phyloP scores from a whole-genome alignment of 2,329 filamentous ascomycete genomes.

The Ceratocystis destructans region DNA sequence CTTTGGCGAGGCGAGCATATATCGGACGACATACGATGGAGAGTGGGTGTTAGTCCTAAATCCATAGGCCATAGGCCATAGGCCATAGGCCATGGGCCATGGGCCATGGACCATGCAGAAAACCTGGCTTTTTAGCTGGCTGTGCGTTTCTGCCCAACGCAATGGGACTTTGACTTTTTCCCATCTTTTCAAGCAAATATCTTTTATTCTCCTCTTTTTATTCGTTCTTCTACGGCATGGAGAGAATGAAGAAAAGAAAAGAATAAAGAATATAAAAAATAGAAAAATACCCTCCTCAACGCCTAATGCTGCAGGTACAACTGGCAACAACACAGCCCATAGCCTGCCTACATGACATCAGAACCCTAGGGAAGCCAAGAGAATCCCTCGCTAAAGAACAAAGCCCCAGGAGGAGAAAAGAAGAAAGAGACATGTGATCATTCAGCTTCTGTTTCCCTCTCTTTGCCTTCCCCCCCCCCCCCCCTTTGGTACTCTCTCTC shows the following conservation, averaged over 20 bases:
- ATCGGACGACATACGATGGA: not conserved
- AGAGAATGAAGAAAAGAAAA: not conserved
- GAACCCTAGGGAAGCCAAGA: not conserved
- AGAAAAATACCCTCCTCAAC: not conserved
- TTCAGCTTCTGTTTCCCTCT: too few species aligned
- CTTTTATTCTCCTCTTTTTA: not conserved
- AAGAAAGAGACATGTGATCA: too few species aligned
- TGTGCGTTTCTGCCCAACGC: slow-evolving; percentile 5
- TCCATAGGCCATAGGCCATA: not conserved
- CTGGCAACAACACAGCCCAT: slow-evolving; percentile 8
- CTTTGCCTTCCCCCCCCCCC: too few species aligned
- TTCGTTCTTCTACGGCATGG: too few species aligned
- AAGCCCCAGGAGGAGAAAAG: not conserved
- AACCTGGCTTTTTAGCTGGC: not conserved
- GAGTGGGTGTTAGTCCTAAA: too few species aligned
- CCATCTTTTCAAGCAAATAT: not conserved
- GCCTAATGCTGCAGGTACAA: slow-evolving; percentile 13
- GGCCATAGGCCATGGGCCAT: too few species aligned
- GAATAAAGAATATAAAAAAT: not conserved
- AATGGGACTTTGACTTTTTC: not conserved
- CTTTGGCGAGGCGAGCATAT: not conserved
- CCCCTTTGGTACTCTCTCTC: too few species aligned
- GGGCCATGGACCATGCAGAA: not conserved
- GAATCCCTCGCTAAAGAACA: not conserved
- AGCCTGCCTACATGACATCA: not conserved